A percentile compares a stretch with the other conserved stretches of the same genome.
Conservation (phyloP, 1,284 basidiomycete species). For the Fomitopsis schrenkii region DNA sequence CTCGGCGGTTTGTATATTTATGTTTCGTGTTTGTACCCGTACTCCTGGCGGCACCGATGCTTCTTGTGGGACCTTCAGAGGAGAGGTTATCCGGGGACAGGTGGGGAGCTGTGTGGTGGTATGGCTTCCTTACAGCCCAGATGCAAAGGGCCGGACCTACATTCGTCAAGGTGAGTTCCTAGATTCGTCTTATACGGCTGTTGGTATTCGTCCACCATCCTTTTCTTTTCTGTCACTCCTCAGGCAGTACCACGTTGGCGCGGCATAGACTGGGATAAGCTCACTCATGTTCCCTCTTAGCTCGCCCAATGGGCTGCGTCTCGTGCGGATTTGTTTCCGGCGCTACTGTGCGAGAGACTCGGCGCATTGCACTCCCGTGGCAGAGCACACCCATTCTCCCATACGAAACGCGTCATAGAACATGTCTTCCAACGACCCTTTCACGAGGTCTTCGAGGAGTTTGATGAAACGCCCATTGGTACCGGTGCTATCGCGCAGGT, state of each 20-base stretch:
- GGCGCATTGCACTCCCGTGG: constrained; percentile 89
- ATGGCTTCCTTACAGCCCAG: constrained; percentile 79
- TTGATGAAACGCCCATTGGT: constrained; percentile 86
- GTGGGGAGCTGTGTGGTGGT: constrained; percentile 96
- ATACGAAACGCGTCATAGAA: constrained; percentile 86
- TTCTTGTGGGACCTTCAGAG: constrained; percentile 70
- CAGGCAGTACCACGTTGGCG: neutral
- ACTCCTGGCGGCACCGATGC: constrained; percentile 80
- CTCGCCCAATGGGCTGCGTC: constrained; percentile 99
- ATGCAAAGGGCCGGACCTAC: constrained; percentile 97
- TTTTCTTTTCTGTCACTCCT: neutral
- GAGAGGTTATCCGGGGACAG: constrained; percentile 59
- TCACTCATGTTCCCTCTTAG: constrained; percentile 34
- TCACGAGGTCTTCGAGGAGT: constrained; percentile 89
- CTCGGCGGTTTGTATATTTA: constrained; percentile 82
- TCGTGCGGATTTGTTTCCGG: constrained; percentile 91
- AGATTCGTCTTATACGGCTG: neutral
- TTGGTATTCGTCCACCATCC: neutral
- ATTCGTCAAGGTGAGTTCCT: constrained; percentile 81
- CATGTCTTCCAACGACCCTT: constrained; percentile 81
- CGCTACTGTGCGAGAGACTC: constrained; percentile 84
- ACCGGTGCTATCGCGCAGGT: constrained; percentile 98
- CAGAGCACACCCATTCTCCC: constrained; percentile 75
- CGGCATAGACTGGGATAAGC: neutral
- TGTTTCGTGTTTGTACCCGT: constrained; percentile 87